Conservation (phyloP, 2,329 filamentous ascomycete genomes). For the Aspergillus fumigatiaffinis region DNA sequence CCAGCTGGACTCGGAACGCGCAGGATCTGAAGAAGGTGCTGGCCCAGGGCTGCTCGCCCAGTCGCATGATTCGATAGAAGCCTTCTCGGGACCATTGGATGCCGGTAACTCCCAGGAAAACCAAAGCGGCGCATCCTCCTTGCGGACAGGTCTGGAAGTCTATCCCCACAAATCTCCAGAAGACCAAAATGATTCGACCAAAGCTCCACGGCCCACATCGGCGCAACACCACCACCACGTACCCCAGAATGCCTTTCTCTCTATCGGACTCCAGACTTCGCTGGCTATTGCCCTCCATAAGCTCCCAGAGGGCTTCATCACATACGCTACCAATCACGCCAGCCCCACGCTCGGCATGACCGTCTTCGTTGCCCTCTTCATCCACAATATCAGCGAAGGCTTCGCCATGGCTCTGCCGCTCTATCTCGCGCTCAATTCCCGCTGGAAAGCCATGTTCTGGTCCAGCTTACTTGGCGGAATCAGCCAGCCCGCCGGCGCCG, state of each 20-base stretch:
- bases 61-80: neutral
- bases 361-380: constrained; percentile 92
- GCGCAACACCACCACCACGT: constrained; percentile 85
- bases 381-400: constrained; percentile 97
- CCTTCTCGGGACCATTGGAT: constrained; percentile 12
- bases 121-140: constrained; percentile 5
- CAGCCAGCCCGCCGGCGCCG: constrained; percentile 82
- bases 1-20: constrained; percentile 13
- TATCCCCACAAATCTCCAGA: constrained; percentile 3
- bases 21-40: neutral
- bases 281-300: constrained; percentile 96
- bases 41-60: neutral
- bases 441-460: constrained; percentile 78
- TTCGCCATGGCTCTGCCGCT: constrained; percentile 91
- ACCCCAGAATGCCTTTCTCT: constrained; percentile 86
- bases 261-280: constrained; percentile 92
- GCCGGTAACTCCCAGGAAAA: constrained; percentile 8
- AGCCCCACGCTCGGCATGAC: constrained; percentile 84
- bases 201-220: constrained; percentile 6
- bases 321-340: constrained; percentile 94
- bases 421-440: constrained; percentile 82
- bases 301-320: constrained; percentile 81
- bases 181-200: constrained; percentile 2
- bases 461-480: constrained; percentile 78
- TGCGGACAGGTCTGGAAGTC: constrained; percentile 2